Evolutionary conservation across 2,329 filamentous ascomycete genomes (phyloP), one percentile per base, ranked within the genome.

Genomic region (Escovopsis sp.): DNA sequence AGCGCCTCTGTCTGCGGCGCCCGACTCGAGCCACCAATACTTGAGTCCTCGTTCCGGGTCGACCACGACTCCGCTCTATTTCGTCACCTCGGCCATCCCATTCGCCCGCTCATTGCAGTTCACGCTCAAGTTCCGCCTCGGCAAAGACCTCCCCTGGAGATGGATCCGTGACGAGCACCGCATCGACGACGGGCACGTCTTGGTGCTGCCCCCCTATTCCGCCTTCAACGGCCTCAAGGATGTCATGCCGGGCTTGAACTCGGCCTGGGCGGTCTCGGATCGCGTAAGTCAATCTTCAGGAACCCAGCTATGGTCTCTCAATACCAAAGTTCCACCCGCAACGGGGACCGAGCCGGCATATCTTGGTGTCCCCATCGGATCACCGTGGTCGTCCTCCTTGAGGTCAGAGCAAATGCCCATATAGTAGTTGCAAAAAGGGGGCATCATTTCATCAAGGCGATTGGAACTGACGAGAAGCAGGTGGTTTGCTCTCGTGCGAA

Each of bases 401-500:
- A 71, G 72, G 55, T 80, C 3, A 40, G 26, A 19, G 10, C 30
- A 26, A 23, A 15, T 18, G 23, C n/a, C 23, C 23, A 15, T 15
- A 15, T 30, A 10, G 28, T 30, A 10, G 28, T 32, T 32, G 8
- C 8, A 11, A 11, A 32, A 9, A 32, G 7, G 11, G 28, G 28
- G 28, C 28, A 32, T 11, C 4, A 3, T 9, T 32, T 3, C 8
- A 32, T 11, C 12, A 11, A 32, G 8, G 28, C 8, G 28, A 9
- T 32, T 3, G 28, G 7, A 15, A 12, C 12, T 34, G 3, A 12
- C 1, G 2, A 9, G 2, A 4, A 7, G 11, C 18, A 76, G 82
- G 51, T 94, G 86, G 77, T 89, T 94, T 57, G 77, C 85, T 7
- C 63, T 94, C 11, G 79, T 93, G 5, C 77, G 87, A 15, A 67